Conservation (phyloP, 2,329 filamentous ascomycete genomes). For the Fusarium sp. region DNA sequence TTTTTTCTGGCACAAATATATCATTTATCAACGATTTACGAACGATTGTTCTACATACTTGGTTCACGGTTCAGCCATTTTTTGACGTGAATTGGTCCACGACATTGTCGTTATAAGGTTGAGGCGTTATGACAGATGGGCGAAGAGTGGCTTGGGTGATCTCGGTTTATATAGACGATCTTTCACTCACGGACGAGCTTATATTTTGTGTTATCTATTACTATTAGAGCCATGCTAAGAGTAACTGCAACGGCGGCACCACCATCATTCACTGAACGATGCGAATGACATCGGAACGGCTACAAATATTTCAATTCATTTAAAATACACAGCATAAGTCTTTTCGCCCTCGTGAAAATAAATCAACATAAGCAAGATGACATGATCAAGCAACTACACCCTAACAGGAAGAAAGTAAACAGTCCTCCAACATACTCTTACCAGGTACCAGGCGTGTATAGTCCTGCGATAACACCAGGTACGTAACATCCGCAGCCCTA, state of each 20-base stretch:
- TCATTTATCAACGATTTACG: neutral
- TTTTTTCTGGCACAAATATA: neutral
- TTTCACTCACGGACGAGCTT: neutral
- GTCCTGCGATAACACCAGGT: slow-evolving; percentile 9
- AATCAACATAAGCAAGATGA: neutral
- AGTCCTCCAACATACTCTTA: slow-evolving; percentile 5
- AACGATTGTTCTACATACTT: neutral
- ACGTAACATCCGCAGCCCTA: neutral
- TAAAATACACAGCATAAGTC: slow-evolving; percentile 19
- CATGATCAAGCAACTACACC: neutral
- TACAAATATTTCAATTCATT: slow-evolving; percentile 7
- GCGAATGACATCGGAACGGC: neutral
- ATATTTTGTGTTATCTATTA: neutral
- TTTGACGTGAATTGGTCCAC: too few relatives aligned
- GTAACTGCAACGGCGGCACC: neutral
- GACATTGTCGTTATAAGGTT: neutral
- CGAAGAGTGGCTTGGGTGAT: neutral
- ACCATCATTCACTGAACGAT: neutral
- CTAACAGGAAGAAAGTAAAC: slow-evolving; percentile 3
- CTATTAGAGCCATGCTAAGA: neutral
- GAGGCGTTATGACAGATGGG: neutral
- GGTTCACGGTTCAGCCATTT: neutral
- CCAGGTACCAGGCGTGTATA: slow-evolving; percentile 13
- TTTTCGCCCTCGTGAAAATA: slow-evolving; percentile 6
- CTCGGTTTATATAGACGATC: neutral